Evolutionary conservation across 345 rosid species (phyloP), one percentile per base, ranked within the genome.

Genomic region (Dipteronia dyeriana): DNA sequence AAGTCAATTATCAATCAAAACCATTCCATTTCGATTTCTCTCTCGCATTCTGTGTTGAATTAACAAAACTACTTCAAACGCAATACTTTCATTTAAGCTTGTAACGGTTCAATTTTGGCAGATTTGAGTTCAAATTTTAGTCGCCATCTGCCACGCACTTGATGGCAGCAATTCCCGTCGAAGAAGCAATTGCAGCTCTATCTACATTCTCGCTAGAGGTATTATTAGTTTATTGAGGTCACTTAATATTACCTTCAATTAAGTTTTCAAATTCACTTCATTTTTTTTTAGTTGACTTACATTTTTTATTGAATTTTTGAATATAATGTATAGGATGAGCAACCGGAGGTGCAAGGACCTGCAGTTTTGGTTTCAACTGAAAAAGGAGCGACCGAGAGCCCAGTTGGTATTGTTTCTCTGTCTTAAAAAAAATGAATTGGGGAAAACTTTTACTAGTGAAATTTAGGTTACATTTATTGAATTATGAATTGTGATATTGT

Each of bases 201-300:
- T 94, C 97, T 77, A 94, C 98, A 63, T 96, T 94, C 89, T 94
- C 98, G 20, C 86, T 94, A 19, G 98, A 96, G 95, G 99, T 96
- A n/a, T 8, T 1, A 41, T 41, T 41, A 41, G 45, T 2, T 41
- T 11, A 41, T 41, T 41, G 9, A 41, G 8, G 45, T 41, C 45
- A 9, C 70, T 14, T 29, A 51, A n/a, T 65, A 19, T 3, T 26
- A 5, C n/a, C 62, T 65, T 51, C 70, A 11, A 19, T 74, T 63
- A 65, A 77, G 66, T 53, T 82, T 75, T 80, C 49, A 63, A 61
- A 71, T 26, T 78, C 29, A 29, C n/a, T 38, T 68, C 45, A 73
- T 54, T 65, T 61, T 45, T 45, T 72, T 79, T 64, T 20, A 34
- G 38, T 34, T 34, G 38, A 34, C 23, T 63, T 29, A 65, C 47